A percentile compares a stretch with the other conserved stretches of the same genome.
Conservation (phyloP, 2,329 filamentous ascomycete genomes). For the Cercospora citrullina region DNA sequence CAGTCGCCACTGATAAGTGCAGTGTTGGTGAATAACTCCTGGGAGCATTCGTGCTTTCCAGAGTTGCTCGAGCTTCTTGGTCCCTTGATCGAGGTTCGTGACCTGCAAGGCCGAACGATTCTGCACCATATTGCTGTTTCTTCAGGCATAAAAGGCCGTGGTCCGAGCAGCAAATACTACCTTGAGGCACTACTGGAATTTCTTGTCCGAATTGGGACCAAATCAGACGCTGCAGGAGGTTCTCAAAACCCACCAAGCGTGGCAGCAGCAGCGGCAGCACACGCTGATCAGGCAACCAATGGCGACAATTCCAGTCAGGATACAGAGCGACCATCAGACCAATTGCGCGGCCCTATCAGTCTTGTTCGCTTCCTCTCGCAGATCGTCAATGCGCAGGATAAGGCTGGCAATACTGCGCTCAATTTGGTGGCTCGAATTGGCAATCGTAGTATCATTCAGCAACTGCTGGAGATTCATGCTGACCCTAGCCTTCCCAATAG, state of each 20-base stretch:
- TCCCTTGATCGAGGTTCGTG: constrained; percentile 84
- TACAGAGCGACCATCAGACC: constrained; percentile 17
- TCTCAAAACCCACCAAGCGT: constrained; percentile 58
- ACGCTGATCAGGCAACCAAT: constrained; percentile 30
- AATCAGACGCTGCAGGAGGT: constrained; percentile 26
- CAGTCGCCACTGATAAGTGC: constrained; percentile 93
- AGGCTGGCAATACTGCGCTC: constrained; percentile 88
- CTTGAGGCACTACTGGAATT: constrained; percentile 92
- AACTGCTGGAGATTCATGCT: constrained; percentile 90
- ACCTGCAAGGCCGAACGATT: constrained; percentile 86
- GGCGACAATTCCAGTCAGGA: constrained; percentile 35
- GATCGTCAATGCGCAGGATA: constrained; percentile 94
- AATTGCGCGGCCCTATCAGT: constrained; percentile 66
- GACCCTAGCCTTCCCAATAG: constrained; percentile 90
- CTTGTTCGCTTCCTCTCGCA: constrained; percentile 93
- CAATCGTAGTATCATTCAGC: constrained; percentile 93
- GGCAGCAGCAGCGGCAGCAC: constrained; percentile 30
- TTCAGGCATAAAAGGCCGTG: constrained; percentile 90
- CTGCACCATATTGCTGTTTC: constrained; percentile 95
- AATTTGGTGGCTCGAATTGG: constrained; percentile 92
- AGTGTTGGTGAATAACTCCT: constrained; percentile 89
- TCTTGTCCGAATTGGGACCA: constrained; percentile 72
- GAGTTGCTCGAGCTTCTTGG: constrained; percentile 87
- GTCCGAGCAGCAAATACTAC: constrained; percentile 90
- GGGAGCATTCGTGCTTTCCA: constrained; percentile 86